These are phyloP conservation scores for Trichophyton verrucosum DNA, from an alignment of 2,329 filamentous ascomycete species.

Conservation along the genomic window DNA sequence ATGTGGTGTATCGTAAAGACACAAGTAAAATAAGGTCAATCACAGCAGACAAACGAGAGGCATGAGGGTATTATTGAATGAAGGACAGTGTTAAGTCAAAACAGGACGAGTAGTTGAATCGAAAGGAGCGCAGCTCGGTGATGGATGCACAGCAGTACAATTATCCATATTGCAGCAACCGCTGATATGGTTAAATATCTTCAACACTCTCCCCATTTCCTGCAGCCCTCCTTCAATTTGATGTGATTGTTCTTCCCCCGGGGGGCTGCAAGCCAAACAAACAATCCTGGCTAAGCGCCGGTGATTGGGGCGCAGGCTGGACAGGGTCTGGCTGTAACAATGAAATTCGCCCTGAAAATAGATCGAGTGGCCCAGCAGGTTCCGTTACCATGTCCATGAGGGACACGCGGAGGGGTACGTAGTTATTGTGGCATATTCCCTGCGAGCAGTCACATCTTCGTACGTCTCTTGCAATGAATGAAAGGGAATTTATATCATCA, in stretches of 20 bases:
- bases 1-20: neutral
- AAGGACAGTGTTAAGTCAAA: neutral
- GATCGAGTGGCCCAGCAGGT: neutral
- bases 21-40: neutral
- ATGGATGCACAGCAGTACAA: neutral
- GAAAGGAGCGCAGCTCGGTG: neutral
- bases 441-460: no score
- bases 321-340: neutral
- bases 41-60: neutral
- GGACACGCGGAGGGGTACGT: neutral
- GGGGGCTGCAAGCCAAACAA: no score
- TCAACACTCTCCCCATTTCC: neutral
- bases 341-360: neutral
- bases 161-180: neutral
- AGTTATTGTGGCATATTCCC: no score
- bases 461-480: no score
- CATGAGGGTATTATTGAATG: neutral
- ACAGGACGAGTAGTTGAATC: no score
- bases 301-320: neutral
- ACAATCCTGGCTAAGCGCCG: neutral
- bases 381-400: neutral
- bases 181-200: neutral
- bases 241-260: neutral
- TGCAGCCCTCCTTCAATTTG: neutral
- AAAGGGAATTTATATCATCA: no score